Evolutionary conservation across 495 filamentous ascomycete species (phyloP), one percentile per base, ranked within the genome.

Genomic region (Penicillium fimorum): DNA sequence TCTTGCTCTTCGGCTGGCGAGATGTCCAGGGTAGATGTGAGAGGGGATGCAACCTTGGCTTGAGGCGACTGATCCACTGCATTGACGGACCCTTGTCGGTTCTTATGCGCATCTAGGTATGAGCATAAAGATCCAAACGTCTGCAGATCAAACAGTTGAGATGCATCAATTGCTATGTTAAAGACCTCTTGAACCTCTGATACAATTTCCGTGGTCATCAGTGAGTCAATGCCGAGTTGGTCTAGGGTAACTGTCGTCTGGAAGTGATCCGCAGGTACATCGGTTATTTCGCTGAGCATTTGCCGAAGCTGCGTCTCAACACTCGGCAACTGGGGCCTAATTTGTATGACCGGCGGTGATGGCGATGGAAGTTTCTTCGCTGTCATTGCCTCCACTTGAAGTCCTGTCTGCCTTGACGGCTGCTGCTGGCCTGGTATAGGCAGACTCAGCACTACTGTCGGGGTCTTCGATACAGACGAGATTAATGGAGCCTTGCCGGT

Each of bases 191-290:
- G 47, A 29, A 78, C 70, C 18, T 76, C 74, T 13, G 43, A 47
- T 2, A 75, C 40, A 6, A 79, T 63, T 58, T 79, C 76, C 3
- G 63, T 78, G 12, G 60, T 59, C 65, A 77, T 66, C 10, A 79
- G 55, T 5, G 76, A 79, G 57, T 79, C 75, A 17, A 77, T 73
- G 2, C 75, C 72, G 8, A 78, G 47, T 3, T 76, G 65, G 6
- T 68, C 51, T 40, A 70, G 40, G 22, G 53, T 60, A 8, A 58
- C 59, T 0, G 54, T 42, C n/a, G 7, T n/a, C n/a, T 55, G 41
- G n/a, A 74, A 24, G 1, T 65, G 55, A 10, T 60, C 47, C 5
- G 53, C 37, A 32, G 63, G 51, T 20, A 72, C 62, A 15, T 71
- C 72, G 4, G 62, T 58, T 27, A 70, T 25, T 22, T 67, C 55